phyloP scores from a whole-genome alignment of 345 rosid genomes.

The Anacardium occidentale region DNA sequence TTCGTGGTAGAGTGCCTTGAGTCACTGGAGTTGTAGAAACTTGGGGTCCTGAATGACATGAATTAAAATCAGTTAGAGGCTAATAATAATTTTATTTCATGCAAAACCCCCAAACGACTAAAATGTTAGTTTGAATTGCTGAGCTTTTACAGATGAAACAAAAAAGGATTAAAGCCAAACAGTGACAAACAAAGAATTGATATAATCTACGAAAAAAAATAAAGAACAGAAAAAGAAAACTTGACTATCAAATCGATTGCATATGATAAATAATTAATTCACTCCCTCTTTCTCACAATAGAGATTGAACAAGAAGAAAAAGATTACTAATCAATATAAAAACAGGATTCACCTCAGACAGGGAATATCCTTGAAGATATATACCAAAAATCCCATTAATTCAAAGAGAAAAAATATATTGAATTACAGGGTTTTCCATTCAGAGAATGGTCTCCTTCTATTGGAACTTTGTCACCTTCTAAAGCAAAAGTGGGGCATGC shows the following conservation, averaged over 20 bases:
- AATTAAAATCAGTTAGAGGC: slow-evolving; percentile 7
- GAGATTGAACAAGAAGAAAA: neutral
- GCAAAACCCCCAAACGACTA: neutral
- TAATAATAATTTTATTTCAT: neutral
- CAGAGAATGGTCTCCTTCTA: slow-evolving; percentile 21
- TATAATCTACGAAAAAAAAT: neutral
- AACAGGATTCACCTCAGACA: neutral
- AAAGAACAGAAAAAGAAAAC: neutral
- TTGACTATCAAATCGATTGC: neutral
- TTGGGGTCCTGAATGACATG: slow-evolving; percentile 23
- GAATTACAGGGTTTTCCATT: slow-evolving; percentile 25
- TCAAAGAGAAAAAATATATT: slow-evolving; percentile 35
- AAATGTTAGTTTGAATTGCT: neutral
- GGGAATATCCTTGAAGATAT: neutral
- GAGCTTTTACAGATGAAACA: neutral
- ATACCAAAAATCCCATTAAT: neutral
- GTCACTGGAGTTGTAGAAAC: slow-evolving; percentile 17
- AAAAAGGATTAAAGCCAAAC: neutral
- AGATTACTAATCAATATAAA: neutral
- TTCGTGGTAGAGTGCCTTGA: slow-evolving; percentile 20
- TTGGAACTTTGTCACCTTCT: slow-evolving; percentile 22
- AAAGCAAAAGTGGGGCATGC: slow-evolving; percentile 11
- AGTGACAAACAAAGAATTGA: neutral
- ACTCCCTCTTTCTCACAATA: neutral
- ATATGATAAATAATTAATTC: neutral